Evolutionary conservation across 2,329 filamentous ascomycete genomes (phyloP), one percentile per base, ranked within the genome.

Genomic region (Cladosporium halotolerans): DNA sequence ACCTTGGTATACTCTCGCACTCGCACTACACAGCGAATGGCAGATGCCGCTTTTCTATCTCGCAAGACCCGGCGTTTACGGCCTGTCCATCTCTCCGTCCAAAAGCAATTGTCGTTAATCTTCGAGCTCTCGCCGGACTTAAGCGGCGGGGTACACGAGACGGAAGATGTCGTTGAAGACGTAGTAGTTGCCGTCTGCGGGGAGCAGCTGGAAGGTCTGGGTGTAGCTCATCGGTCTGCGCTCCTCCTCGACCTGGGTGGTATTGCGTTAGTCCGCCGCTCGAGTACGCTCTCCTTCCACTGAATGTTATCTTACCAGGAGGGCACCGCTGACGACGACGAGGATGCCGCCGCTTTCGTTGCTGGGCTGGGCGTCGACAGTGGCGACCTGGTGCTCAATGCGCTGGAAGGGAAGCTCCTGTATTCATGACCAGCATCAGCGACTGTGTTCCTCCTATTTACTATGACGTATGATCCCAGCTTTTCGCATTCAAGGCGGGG

Each of bases 81-180:
- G 23, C 23, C 23, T 7, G 7, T 28, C 23, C 23, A 28, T 28
- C 23, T 28, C 23, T 28, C 23, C 23, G 7, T 18, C 16, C 23
- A 28, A 28, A 28, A 28, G 23, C 3, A 28, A 28, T 28, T 7
- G 23, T 28, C 23, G 23, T 28, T 5, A 7, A 28, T 28, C 23
- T 28, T 28, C 23, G 7, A 5, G 4, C 34, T 36, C 7, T n/a
- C 16, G 28, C 38, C 33, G 18, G 11, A 38, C 43, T 51, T 53
- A 53, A 14, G 51, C 51, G 36, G 68, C 73, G 43, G 74, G 70
- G 73, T 88, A 92, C 63, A 96, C 81, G 58, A 97, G 82, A 75
- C 88, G 88, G 84, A 97, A 97, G 70, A 97, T 76, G 72, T 97
- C 92, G 79, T 97, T 96, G 77, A 85, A 85, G 69, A 97, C 87